Evolutionary conservation across 495 filamentous ascomycete genomes (phyloP).

Genomic region (Podospora comata): DNA sequence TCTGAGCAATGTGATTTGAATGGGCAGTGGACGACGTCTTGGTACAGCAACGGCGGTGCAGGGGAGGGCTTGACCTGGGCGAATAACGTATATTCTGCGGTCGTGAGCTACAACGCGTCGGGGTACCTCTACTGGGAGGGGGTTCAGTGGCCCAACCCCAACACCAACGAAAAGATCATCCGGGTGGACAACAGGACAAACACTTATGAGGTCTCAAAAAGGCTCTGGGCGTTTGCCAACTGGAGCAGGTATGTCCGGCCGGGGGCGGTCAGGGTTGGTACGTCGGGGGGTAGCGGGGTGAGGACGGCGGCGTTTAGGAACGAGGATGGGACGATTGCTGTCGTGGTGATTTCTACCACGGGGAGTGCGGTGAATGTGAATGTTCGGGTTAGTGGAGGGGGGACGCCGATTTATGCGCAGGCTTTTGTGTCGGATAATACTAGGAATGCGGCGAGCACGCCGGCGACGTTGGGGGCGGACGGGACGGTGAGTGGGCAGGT

Average conservation of each 20-base stretch:
- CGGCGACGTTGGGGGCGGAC: conserved; percentile 28
- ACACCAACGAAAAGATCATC: conserved; percentile 48
- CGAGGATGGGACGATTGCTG: conserved; percentile 45
- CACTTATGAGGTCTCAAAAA: conserved; percentile 41
- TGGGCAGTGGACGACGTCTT: conserved; percentile 44
- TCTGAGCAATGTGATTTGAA: conserved; percentile 48
- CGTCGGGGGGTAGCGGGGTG: conserved; percentile 30
- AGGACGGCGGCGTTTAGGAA: conserved; percentile 51
- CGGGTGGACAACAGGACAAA: conserved; percentile 40
- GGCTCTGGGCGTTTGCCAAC: conserved; percentile 56
- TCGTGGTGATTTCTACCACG: conserved; percentile 49
- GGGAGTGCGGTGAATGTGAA: conserved; percentile 27
- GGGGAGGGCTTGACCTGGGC: conserved; percentile 58
- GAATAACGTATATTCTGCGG: conserved; percentile 48
- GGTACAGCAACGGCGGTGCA: conserved; percentile 45
- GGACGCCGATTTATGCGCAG: conserved; percentile 24
- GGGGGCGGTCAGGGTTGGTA: conserved; percentile 44
- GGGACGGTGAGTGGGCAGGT: conserved; percentile 38
- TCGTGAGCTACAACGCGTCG: conserved; percentile 44
- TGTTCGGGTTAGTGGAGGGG: conserved; percentile 29
- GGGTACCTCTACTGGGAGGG: conserved; percentile 55
- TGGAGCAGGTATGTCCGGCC: conserved; percentile 49
- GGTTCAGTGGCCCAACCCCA: conserved; percentile 46
- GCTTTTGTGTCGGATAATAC: conserved; percentile 40
- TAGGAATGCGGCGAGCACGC: conserved; percentile 33